Conservation (phyloP, 2,329 filamentous ascomycete species). For the Thermoascus crustaceus region DNA sequence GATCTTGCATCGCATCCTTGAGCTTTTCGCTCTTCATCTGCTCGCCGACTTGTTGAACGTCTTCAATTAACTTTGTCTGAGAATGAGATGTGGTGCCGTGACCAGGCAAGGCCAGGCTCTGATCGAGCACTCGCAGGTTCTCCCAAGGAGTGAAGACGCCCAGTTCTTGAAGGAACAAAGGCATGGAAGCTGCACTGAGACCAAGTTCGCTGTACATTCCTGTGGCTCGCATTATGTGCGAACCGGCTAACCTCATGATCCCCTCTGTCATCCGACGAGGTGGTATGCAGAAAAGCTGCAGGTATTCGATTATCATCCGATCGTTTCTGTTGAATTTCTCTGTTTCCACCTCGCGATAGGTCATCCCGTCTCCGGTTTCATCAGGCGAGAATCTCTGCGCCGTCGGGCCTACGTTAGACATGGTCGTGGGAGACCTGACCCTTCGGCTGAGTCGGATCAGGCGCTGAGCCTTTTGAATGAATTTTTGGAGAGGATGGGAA, state of each 20-base stretch:
- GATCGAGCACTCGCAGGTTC: slow-evolving; percentile 45
- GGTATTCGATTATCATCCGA: slow-evolving; percentile 46
- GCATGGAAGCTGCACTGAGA: slow-evolving; percentile 32
- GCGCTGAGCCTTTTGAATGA: slow-evolving; percentile 37
- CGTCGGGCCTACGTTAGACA: slow-evolving; percentile 36
- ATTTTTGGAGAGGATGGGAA: slow-evolving; percentile 34
- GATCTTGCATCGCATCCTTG: slow-evolving; percentile 47
- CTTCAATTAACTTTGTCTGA: slow-evolving; percentile 24
- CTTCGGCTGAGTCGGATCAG: slow-evolving; percentile 35
- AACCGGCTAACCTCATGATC: slow-evolving; percentile 42
- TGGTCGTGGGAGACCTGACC: slow-evolving; percentile 34
- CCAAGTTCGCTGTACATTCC: slow-evolving; percentile 45
- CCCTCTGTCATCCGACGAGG: slow-evolving; percentile 30
- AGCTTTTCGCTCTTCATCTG: slow-evolving; percentile 22
- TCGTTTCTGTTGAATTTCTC: slow-evolving; percentile 43
- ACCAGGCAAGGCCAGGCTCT: slow-evolving; percentile 45
- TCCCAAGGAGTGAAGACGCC: slow-evolving; percentile 54
- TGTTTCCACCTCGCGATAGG: slow-evolving; percentile 25
- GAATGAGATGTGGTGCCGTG: slow-evolving; percentile 24
- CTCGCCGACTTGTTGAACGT: slow-evolving; percentile 22
- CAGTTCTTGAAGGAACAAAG: slow-evolving; percentile 52
- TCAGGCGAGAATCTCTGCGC: slow-evolving; percentile 20
- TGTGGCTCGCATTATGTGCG: slow-evolving; percentile 48
- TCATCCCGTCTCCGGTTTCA: slow-evolving; percentile 18
- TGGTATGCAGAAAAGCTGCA: slow-evolving; percentile 45